Evolutionary conservation across 1,139 yeast species (phyloP), one percentile per base, ranked within the genome.

Genomic region (Candida dubliniensis): DNA sequence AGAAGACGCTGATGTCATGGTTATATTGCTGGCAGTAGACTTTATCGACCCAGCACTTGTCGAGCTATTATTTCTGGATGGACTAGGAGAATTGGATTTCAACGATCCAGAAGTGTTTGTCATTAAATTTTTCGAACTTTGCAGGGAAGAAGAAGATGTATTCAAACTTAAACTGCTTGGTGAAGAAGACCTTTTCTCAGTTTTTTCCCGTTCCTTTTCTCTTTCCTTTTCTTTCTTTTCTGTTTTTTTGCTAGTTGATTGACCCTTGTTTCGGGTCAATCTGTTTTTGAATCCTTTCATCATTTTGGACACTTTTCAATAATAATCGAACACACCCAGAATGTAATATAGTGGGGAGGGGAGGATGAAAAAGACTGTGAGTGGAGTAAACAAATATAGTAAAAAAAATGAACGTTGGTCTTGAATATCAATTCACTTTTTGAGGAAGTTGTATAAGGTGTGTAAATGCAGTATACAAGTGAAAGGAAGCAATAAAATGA

Each of bases 271-370:
- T 49, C 79, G 64, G 27, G 78, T 69, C 57, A 74, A 77, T 54
- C 77, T 67, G 49, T 74, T 74, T 53, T 74, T 74, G 57, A 74
- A 74, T 26, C 79, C 79, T 64, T 74, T 74, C 78, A 74, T 74
- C 79, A 74, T 74, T 45, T 66, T 71, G 58, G 41, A 13, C 13
- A 34, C 31, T 42, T 15, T 33, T 38, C 40, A 36, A 34, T 10
- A 39, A 29, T 27, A 9, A 18, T 26, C 29, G 18, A n/a, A 9
- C 7, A 12, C 18, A 27, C 30, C 30, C 30, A n/a, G n/a, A 27
- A 27, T n/a, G 7, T 10, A 27, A 27, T 10, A 27, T 10, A 27
- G n/a, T 10, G 7, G 10, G n/a, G n/a, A 27, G 7, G 30, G 7
- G 3, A 27, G 23, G 23, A n/a, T n/a, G n/a, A 4, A 18, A 18